Evolutionary conservation across 495 filamentous ascomycete species (phyloP).

Genomic region (Physcia stellaris): DNA sequence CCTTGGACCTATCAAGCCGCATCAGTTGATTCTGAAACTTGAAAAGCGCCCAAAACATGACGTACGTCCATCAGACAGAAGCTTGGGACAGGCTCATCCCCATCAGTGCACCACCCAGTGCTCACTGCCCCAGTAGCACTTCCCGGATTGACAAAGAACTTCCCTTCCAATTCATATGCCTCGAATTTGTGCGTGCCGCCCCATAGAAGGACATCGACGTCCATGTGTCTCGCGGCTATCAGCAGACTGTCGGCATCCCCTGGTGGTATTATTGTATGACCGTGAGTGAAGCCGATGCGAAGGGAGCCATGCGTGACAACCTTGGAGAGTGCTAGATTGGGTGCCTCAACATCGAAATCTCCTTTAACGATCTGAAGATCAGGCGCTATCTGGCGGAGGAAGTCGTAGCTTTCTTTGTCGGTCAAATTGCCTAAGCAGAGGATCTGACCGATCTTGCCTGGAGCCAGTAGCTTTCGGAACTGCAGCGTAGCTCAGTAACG

Average conservation of each 20-base stretch:
- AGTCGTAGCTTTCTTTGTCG: constrained; percentile 85
- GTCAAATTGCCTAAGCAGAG: constrained; percentile 96
- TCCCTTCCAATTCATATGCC: constrained; percentile 95
- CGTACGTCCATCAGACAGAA: constrained; percentile 99
- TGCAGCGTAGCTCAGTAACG: constrained; percentile 25
- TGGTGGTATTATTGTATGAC: constrained; percentile 83
- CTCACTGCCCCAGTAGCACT: constrained; percentile 79
- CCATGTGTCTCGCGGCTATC: constrained; percentile 88
- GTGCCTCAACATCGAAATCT: constrained; percentile 84
- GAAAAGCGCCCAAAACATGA: too few relatives aligned
- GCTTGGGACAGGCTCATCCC: constrained; percentile 79
- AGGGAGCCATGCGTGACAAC: constrained; percentile 88
- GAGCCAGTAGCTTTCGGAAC: constrained; percentile 97
- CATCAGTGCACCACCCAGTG: constrained; percentile 53
- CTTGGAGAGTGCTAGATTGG: constrained; percentile 79
- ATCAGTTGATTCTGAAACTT: background rate
- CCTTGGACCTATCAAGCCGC: constrained; percentile 79
- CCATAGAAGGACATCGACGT: constrained; percentile 94
- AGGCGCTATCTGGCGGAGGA: constrained; percentile 79
- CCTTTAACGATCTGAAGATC: constrained; percentile 94
- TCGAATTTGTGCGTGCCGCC: constrained; percentile 96
- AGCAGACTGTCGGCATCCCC: constrained; percentile 84
- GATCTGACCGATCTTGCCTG: constrained; percentile 95
- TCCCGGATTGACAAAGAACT: constrained; percentile 98
- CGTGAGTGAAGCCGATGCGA: constrained; percentile 92